phyloP scores from a whole-genome alignment of 2,329 filamentous ascomycete genomes.

The Cladosporium sp. region DNA sequence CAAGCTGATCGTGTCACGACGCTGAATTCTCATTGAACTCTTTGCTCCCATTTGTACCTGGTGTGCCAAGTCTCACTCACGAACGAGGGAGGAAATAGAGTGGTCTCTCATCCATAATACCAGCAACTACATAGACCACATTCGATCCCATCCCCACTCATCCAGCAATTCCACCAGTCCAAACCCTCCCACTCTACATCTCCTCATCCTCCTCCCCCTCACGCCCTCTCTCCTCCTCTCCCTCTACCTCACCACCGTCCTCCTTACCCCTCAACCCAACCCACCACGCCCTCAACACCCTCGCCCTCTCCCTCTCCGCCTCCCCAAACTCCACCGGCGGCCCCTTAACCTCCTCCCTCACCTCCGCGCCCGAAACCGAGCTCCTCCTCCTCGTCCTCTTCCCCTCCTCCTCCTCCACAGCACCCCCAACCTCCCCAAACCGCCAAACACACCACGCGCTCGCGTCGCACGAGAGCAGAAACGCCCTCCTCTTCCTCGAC shows the following conservation, averaged over 20 bases:
- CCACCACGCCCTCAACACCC: conserved; percentile 38
- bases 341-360: conserved; percentile 39
- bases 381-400: conserved; percentile 14
- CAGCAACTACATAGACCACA: too few species aligned
- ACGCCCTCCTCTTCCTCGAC: conserved; percentile 31
- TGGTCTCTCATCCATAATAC: too few species aligned
- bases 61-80: too few species aligned
- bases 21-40: too few species aligned
- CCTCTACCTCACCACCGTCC: neutral
- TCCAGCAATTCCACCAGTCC: too few species aligned
- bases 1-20: too few species aligned
- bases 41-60: too few species aligned
- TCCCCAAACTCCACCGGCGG: conserved; percentile 41
- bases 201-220: neutral
- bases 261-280: neutral
- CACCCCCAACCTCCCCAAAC: conserved; percentile 19
- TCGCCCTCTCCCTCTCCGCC: conserved; percentile 39
- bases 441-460: conserved; percentile 45
- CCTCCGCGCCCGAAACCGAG: conserved; percentile 8
- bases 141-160: too few species aligned
- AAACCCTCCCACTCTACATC: too few species aligned
- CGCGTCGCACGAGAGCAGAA: conserved; percentile 36
- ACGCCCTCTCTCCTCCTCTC: neutral
- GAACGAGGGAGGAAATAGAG: too few species aligned
- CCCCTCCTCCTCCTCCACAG: conserved; percentile 15